phyloP scores from a whole-genome alignment of 352 stramenopile genomes.

The Aphanomyces euteiches region DNA sequence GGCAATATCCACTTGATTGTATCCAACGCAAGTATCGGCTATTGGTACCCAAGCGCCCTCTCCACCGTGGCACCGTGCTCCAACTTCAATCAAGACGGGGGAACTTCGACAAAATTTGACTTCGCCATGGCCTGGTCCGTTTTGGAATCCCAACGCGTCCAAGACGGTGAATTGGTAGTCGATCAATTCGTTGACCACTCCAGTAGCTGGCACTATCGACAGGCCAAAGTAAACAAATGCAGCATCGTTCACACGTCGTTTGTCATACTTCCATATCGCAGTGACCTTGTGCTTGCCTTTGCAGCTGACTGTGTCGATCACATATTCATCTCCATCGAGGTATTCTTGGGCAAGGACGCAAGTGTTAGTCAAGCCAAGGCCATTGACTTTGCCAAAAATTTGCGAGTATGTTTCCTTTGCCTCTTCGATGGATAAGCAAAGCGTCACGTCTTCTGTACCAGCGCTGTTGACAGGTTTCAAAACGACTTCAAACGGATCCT shows the following conservation, averaged over 20 bases:
- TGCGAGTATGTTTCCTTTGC: conserved; percentile 72
- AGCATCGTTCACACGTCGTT: conserved; percentile 90
- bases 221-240: conserved; percentile 94
- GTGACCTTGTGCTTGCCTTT: conserved; percentile 93
- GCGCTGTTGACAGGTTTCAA: conserved; percentile 88
- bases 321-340: conserved; percentile 93
- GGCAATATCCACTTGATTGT: conserved; percentile 91
- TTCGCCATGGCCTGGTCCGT: conserved; percentile 74
- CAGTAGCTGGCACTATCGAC: conserved; percentile 62
- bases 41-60: conserved; percentile 93
- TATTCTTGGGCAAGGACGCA: conserved; percentile 91
- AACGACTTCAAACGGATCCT: conserved; percentile 76
- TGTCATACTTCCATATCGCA: conserved; percentile 98
- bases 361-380: conserved; percentile 80
- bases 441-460: conserved; percentile 69
- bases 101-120: conserved; percentile 80
- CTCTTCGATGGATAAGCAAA: conserved; percentile 76
- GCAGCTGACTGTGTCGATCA: conserved; percentile 93
- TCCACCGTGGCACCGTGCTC: conserved; percentile 92
- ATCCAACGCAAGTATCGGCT: conserved; percentile 87
- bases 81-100: conserved; percentile 94
- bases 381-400: conserved; percentile 85
- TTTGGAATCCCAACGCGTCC: conserved; percentile 65
- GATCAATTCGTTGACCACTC: conserved; percentile 73
- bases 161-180: conserved; percentile 81